Percentiles rank a stretch among this genome's conserved stretches.
These are phyloP conservation scores for Petunia hybrid DNA, from an alignment of 305 asterid genomes.

Conservation along the genomic window DNA sequence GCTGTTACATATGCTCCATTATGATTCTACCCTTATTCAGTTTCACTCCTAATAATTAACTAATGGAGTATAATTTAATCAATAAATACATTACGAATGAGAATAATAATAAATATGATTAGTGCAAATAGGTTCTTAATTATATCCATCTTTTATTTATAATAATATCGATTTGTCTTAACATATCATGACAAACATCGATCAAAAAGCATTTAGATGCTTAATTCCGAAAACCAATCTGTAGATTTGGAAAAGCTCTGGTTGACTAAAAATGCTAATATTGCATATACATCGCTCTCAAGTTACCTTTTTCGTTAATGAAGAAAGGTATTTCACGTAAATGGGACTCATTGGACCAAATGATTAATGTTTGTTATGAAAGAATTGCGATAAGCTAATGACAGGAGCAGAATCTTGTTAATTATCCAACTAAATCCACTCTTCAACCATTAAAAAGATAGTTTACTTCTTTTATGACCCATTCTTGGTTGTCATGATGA, in stretches of 20 bases:
- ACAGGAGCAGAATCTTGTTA: neutral
- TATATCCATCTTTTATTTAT: neutral
- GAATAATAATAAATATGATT: too few species aligned
- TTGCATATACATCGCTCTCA: neutral
- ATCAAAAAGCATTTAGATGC: neutral
- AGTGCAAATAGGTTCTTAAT: neutral
- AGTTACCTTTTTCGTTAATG: neutral
- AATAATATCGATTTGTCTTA: neutral
- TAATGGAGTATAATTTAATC: neutral
- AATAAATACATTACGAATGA: neutral
- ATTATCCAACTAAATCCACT: constrained; percentile 2
- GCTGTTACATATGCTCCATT: too few species aligned
- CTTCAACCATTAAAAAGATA: constrained; percentile 12
- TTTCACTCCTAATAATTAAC: too few species aligned
- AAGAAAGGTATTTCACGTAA: neutral
- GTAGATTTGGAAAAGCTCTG: too few species aligned
- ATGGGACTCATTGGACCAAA: neutral
- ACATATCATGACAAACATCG: neutral
- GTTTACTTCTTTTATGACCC: neutral
- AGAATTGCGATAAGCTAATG: neutral
- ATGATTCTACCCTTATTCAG: neutral
- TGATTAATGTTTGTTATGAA: neutral
- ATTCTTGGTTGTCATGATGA: constrained; percentile 23
- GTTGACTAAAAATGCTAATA: neutral
- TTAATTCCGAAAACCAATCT: too few species aligned